phyloP scores from a whole-genome alignment of 345 rosid species.

The Triadica sebifera region DNA sequence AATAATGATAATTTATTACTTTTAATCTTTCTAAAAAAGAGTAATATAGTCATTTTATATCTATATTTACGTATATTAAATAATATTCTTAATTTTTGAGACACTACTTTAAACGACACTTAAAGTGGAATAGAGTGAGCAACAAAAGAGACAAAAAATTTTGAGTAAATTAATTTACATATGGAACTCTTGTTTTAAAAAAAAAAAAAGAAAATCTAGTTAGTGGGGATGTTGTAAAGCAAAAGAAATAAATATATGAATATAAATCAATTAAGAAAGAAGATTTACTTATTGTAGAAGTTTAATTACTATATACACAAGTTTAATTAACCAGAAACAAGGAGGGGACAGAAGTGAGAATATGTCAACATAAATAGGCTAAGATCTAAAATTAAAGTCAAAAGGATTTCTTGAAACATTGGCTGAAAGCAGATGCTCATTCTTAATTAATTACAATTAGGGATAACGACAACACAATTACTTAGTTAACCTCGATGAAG shows the following conservation, averaged over 20 bases:
- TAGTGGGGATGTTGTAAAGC: not conserved
- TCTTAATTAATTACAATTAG: not conserved
- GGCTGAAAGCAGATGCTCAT: slow-evolving; percentile 1
- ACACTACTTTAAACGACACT: too few species aligned
- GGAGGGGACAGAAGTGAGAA: slow-evolving; percentile 42
- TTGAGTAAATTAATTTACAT: too few species aligned
- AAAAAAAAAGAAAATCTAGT: too few species aligned
- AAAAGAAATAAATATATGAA: not conserved
- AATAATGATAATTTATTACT: too few species aligned
- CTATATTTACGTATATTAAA: too few species aligned
- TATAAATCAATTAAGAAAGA: too few species aligned
- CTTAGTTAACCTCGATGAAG: slow-evolving; percentile 38
- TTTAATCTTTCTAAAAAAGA: too few species aligned
- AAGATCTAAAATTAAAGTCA: slow-evolving; percentile 37
- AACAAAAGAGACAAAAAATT: too few species aligned
- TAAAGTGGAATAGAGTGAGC: too few species aligned
- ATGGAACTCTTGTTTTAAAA: too few species aligned
- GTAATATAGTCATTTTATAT: too few species aligned
- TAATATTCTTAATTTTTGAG: too few species aligned
- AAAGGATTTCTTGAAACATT: slow-evolving; percentile 9
- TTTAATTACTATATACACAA: not conserved
- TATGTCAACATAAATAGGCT: slow-evolving; percentile 21
- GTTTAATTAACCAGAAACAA: slow-evolving; percentile 27
- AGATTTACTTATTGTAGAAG: not conserved
- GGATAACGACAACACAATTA: slow-evolving; percentile 16